These are phyloP conservation scores for Ophiostoma himal-ulmi DNA, from an alignment of 2,329 filamentous ascomycete genomes.

Conservation along the genomic window DNA sequence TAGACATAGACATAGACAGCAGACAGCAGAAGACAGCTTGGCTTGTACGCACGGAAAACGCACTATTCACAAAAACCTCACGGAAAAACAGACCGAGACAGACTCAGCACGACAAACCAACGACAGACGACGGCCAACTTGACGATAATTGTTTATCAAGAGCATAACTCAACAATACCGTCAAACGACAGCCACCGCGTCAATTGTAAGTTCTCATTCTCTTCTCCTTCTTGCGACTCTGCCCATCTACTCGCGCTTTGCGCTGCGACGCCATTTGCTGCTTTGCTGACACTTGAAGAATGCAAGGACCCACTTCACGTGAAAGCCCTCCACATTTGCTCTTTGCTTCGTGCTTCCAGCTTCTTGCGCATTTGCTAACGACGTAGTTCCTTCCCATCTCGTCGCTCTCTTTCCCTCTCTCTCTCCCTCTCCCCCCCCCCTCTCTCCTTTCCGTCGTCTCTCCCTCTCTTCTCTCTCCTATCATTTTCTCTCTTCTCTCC, in stretches of 20 bases:
- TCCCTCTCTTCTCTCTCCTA: not conserved
- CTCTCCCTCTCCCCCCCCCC: not conserved
- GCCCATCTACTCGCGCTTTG: not conserved
- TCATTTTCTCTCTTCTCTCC: too few relatives aligned
- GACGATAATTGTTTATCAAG: not conserved
- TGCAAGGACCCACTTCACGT: slow-evolving; percentile 14
- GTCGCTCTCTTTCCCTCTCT: not conserved
- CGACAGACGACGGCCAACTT: not conserved
- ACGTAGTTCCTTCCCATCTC: not conserved
- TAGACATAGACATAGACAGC: not conserved
- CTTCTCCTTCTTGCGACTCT: not conserved
- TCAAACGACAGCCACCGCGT: not conserved
- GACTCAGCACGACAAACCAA: not conserved
- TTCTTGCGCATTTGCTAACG: not conserved
- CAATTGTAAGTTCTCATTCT: not conserved
- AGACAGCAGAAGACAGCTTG: not conserved
- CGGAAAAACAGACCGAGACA: not conserved
- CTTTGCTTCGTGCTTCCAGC: not conserved
- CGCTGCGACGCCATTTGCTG: slow-evolving; percentile 4
- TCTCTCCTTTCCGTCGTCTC: not conserved
- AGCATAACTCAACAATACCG: not conserved
- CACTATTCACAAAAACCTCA: not conserved
- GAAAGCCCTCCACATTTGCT: slow-evolving; percentile 4
- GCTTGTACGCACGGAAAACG: not conserved
- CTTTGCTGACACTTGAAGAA: not conserved